These are phyloP conservation scores for Penicillium occitanis DNA, from an alignment of 2,329 filamentous ascomycete genomes.

Conservation along the genomic window DNA sequence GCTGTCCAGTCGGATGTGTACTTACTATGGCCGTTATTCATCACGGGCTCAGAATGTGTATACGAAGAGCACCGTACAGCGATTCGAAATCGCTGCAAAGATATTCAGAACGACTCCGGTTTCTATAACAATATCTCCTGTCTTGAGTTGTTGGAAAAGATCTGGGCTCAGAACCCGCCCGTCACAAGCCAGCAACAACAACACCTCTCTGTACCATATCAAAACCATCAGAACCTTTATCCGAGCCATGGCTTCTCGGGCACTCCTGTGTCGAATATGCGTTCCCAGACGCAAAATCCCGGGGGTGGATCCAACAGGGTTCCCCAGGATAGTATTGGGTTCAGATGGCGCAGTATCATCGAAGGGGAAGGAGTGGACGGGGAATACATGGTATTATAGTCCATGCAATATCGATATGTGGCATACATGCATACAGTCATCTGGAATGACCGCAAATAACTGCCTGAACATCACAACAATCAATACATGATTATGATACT, in stretches of 20 bases:
- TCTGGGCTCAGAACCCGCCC: constrained; percentile 61
- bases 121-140: constrained; percentile 92
- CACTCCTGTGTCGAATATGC: constrained; percentile 20
- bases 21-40: constrained; percentile 88
- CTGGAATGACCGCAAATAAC: neutral
- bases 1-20: constrained; percentile 83
- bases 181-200: constrained; percentile 9
- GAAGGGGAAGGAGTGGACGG: constrained; percentile 29
- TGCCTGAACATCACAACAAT: neutral
- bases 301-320: neutral
- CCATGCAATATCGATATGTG: neutral
- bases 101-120: constrained; percentile 83
- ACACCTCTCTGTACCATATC: constrained; percentile 26
- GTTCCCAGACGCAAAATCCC: constrained; percentile 1
- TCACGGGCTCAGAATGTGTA: constrained; percentile 85
- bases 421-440: neutral
- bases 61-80: constrained; percentile 75
- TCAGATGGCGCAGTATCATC: constrained; percentile 34
- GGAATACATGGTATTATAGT: constrained; percentile 37
- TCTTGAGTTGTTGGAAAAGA: constrained; percentile 77
- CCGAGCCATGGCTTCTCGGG: constrained; percentile 8
- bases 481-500: neutral
- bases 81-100: constrained; percentile 75
- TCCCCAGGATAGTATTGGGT: constrained; percentile 23
- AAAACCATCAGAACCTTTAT: constrained; percentile 22